Percentiles rank a stretch among this genome's conserved stretches.
Evolutionary conservation across 345 rosid species (phyloP).

Genomic region (Salix purpurea): DNA sequence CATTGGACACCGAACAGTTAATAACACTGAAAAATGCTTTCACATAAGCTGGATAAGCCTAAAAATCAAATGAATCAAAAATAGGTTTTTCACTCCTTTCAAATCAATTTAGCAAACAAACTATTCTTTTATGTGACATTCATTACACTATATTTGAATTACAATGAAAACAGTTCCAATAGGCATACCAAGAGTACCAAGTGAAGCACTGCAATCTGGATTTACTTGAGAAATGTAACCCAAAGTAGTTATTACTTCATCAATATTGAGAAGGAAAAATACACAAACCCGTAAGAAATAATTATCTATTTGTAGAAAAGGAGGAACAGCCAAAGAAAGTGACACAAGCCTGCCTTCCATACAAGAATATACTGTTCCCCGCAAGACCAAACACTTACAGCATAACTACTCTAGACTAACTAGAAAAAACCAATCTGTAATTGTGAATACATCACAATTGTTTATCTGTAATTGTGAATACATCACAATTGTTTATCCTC

Average conservation of each 20-base stretch:
- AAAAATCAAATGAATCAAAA: background rate
- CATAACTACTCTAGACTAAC: background rate
- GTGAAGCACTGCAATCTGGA: background rate
- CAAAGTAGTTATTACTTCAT: background rate
- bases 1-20: background rate
- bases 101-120: background rate
- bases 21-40: background rate
- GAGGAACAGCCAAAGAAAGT: no score
- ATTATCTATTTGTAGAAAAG: no score
- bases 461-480: background rate
- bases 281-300: no score
- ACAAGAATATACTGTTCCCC: background rate
- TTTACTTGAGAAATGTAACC: background rate
- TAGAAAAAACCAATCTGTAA: background rate
- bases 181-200: background rate
- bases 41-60: background rate
- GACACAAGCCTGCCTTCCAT: background rate
- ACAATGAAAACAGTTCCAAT: background rate
- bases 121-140: background rate
- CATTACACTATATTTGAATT: background rate
- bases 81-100: background rate
- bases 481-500: no score
- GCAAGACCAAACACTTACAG: background rate
- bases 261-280: background rate
- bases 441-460: no score